Evolutionary conservation across 164 flowering plant genomes (phyloP).

Genomic region (Stephania cephalantha): DNA sequence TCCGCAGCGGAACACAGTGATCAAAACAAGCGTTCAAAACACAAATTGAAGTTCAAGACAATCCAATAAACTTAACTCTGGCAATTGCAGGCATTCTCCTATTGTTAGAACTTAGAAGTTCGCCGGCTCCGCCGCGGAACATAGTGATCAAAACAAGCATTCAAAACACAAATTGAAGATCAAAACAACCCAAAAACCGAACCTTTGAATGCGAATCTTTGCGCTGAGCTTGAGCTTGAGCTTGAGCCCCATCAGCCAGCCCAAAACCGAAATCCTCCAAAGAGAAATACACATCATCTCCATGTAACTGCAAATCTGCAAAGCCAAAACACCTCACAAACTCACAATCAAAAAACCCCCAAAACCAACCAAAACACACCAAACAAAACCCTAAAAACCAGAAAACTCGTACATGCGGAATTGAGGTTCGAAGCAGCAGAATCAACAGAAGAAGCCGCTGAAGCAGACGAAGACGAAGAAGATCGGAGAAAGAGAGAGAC

Average conservation of each 20-base stretch:
- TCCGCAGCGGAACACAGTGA: too few relatives aligned
- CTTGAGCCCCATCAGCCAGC: slow-evolving; percentile 15
- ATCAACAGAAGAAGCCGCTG: background rate
- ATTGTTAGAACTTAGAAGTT: too few relatives aligned
- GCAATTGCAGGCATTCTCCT: too few relatives aligned
- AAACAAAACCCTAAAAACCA: background rate
- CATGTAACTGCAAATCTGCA: slow-evolving; percentile 89
- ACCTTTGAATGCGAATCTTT: slow-evolving; percentile 46
- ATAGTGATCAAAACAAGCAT: too few relatives aligned
- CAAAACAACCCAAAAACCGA: background rate
- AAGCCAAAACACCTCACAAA: background rate
- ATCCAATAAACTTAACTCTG: background rate
- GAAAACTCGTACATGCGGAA: slow-evolving; percentile 45
- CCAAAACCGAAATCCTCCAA: slow-evolving; percentile 39
- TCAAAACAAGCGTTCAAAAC: too few relatives aligned
- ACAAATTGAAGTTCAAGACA: too few relatives aligned
- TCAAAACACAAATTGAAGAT: too few relatives aligned
- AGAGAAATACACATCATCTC: slow-evolving; percentile 84
- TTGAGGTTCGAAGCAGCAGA: slow-evolving; percentile 50
- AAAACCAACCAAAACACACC: background rate
- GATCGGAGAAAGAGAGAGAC: slow-evolving; percentile 63
- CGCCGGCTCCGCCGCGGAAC: too few relatives aligned
- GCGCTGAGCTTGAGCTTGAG: slow-evolving; percentile 21
- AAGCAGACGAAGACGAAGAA: slow-evolving; percentile 21
- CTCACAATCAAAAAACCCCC: background rate